Conservation (phyloP, 108 stramenopile species). For the Cyclotella choctawhatcheeana region DNA sequence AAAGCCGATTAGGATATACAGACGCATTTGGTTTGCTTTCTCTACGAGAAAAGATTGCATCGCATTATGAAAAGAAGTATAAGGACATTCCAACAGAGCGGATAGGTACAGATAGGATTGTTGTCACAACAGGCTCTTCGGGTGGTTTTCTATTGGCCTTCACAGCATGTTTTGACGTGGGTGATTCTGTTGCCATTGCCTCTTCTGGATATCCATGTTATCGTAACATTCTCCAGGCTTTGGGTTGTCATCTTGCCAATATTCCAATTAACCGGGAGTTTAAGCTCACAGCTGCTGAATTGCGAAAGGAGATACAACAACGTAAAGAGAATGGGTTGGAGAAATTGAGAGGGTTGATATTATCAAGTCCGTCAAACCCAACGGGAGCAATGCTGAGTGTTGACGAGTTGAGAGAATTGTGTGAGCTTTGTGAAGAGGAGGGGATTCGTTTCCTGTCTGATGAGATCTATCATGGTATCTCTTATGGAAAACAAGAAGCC, state of each 20-base stretch:
- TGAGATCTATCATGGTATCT: constrained; percentile 95
- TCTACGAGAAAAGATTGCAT: constrained; percentile 71
- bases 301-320: constrained; percentile 58
- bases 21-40: constrained; percentile 86
- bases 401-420: constrained; percentile 79
- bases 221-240: constrained; percentile 85
- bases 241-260: constrained; percentile 73
- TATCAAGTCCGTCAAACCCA: constrained; percentile 87
- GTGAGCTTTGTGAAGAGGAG: constrained; percentile 78
- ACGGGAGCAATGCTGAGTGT: constrained; percentile 89
- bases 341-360: constrained; percentile 82
- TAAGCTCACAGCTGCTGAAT: constrained; percentile 83
- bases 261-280: constrained; percentile 77
- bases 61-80: constrained; percentile 73
- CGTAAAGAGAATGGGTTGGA: constrained; percentile 42
- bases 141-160: constrained; percentile 91
- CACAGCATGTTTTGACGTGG: constrained; percentile 86
- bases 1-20: constrained; percentile 84
- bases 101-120: constrained; percentile 61
- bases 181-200: constrained; percentile 85
- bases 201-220: constrained; percentile 92
- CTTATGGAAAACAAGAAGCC: constrained; percentile 85
- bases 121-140: constrained; percentile 89
- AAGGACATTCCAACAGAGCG: constrained; percentile 11
- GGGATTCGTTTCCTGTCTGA: constrained; percentile 89